Evolutionary conservation across 768 basidiomycete genomes (phyloP), one percentile per base, ranked within the genome.

Genomic region (Xerocomus spinulosus): DNA sequence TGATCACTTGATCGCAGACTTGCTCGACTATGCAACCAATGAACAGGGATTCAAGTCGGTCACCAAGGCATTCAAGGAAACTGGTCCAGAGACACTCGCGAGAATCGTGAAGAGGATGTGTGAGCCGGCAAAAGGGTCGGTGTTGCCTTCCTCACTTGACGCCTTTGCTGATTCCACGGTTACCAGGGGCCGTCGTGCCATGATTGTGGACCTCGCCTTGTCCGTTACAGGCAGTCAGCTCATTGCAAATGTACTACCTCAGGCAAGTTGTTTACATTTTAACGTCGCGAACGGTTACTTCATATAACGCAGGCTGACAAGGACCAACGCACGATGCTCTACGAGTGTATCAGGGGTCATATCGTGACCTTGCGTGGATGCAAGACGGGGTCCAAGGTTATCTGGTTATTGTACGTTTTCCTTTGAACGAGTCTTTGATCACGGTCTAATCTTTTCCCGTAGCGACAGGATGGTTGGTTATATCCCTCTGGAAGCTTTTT

Each of bases 21-120:
- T 92, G 21, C 77, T 86, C 32, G 85, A 88, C 55, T 91, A 83
- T 57, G 77, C 89, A 2, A 87, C 82, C 18, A 85, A 82, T 58
- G 86, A 91, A 58, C 89, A 92, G 66, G 90, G 90, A n/a, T 78
- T 82, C 57, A 92, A 92, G 69, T 88, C 85, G 14, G 79, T 92
- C 51, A 86, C 81, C 39, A 92, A 92, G 69, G 87, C 87, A 25
- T 72, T 92, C 49, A 92, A 92, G 64, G 88, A 91, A 67, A 85
- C 86, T 4, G 86, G 86, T 0, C 80, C 82, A 46, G 85, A 87
- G 12, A 87, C 83, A 3, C 72, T 89, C 32, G 82, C 87, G 52
- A 78, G 75, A 46, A 77, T 92, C 43, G 82, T 90, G 36, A 80
- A 79, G 59, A 76, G 87, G 51, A 87, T 92, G 85, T 90, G 88